A percentile compares a stretch with the other conserved stretches of the same genome.
These are phyloP conservation scores for Eucalyptus curtisii DNA, from an alignment of 345 rosid genomes.

Conservation along the genomic window DNA sequence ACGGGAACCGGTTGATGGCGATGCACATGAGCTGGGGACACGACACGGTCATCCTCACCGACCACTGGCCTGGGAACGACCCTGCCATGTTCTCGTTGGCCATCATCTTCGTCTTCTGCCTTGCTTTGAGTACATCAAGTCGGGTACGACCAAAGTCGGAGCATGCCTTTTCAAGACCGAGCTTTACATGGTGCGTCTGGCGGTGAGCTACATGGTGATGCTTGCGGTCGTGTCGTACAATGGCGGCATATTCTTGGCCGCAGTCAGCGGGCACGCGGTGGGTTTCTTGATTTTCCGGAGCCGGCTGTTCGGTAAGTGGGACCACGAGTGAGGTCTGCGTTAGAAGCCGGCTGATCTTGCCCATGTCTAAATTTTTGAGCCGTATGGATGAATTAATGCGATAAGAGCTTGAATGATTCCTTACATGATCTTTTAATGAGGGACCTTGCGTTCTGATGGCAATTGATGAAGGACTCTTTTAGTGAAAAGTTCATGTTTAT, in stretches of 20 bases:
- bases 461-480: not conserved
- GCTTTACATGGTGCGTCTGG: slow-evolving; percentile 35
- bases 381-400: not conserved
- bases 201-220: slow-evolving; percentile 56
- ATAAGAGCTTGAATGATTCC: not conserved
- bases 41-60: slow-evolving; percentile 40
- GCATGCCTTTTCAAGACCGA: slow-evolving; percentile 44
- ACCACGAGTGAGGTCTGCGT: not conserved
- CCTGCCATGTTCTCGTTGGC: slow-evolving; percentile 58
- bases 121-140: slow-evolving; percentile 41
- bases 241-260: slow-evolving; percentile 62
- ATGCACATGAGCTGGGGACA: slow-evolving; percentile 56
- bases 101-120: slow-evolving; percentile 39
- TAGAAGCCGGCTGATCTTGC: not conserved
- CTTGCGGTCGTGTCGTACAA: slow-evolving; percentile 72
- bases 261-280: slow-evolving; percentile 58
- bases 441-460: not conserved
- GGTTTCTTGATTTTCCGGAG: slow-evolving; percentile 57
- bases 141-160: slow-evolving; percentile 34
- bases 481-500: not conserved
- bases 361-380: not conserved
- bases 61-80: slow-evolving; percentile 66
- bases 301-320: slow-evolving; percentile 20
- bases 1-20: not conserved
- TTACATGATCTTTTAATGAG: not conserved